Evolutionary conservation across 208 protist genomes (phyloP).

Genomic region (Wallacemonas sp.): DNA sequence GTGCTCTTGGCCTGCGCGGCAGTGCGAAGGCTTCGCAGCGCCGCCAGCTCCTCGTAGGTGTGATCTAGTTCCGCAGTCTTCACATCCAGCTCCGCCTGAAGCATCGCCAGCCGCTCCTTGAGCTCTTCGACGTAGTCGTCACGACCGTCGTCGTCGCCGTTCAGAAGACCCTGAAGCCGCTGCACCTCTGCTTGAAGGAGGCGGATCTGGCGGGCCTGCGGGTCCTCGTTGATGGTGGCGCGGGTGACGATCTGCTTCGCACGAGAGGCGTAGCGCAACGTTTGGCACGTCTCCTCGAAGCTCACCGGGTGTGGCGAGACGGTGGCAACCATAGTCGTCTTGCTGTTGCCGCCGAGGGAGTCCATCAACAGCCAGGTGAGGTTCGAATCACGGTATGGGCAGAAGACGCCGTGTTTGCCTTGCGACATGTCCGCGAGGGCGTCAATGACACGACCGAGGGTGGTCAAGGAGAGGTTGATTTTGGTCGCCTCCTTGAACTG

Average conservation of each 20-base stretch:
- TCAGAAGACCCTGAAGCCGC: slow-evolving; percentile 52
- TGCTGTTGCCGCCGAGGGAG: slow-evolving; percentile 87
- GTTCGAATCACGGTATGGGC: slow-evolving; percentile 88
- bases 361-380: slow-evolving; percentile 90
- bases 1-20: slow-evolving; percentile 2
- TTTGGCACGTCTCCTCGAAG: slow-evolving; percentile 93
- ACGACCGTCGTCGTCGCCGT: slow-evolving; percentile 25
- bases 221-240: slow-evolving; percentile 91
- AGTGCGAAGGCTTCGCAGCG: slow-evolving; percentile 20
- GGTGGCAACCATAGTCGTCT: slow-evolving; percentile 96
- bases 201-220: slow-evolving; percentile 78
- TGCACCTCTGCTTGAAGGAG: slow-evolving; percentile 67
- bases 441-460: slow-evolving; percentile 89
- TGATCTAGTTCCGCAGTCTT: slow-evolving; percentile 34
- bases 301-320: slow-evolving; percentile 82
- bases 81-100: slow-evolving; percentile 43
- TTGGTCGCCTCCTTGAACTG: slow-evolving; percentile 81
- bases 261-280: slow-evolving; percentile 88
- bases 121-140: slow-evolving; percentile 54
- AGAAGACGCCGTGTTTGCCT: slow-evolving; percentile 60
- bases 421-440: slow-evolving; percentile 59
- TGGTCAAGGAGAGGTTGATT: slow-evolving; percentile 91
- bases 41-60: slow-evolving; percentile 27
- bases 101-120: slow-evolving; percentile 29
- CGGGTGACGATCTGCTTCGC: slow-evolving; percentile 93